Conservation (phyloP, 169 alveolate genomes). For the Eimeria necatrix region DNA sequence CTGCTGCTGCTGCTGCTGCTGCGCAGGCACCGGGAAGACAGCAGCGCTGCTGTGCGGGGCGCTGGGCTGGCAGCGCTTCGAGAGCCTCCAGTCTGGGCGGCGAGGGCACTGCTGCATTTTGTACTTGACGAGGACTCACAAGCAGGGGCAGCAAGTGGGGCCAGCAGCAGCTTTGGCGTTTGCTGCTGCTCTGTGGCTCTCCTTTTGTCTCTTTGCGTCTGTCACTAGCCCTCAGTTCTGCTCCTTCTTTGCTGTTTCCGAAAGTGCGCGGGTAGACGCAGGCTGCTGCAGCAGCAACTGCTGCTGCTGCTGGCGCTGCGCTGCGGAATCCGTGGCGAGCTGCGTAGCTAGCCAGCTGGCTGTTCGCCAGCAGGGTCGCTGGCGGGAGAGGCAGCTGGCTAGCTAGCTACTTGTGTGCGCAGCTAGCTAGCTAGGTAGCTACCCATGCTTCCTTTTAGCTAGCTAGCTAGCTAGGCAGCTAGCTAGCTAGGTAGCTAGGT, state of each 20-base stretch:
- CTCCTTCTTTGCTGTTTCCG: background rate
- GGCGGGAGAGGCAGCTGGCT: too few species aligned
- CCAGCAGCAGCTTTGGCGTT: background rate
- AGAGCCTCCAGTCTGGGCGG: background rate
- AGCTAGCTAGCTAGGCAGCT: too few species aligned
- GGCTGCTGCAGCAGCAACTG: background rate
- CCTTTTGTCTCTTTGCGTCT: background rate
- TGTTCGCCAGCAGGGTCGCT: too few species aligned
- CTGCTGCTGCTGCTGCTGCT: constrained; percentile 20
- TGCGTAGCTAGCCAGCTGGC: too few species aligned
- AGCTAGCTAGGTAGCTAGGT: too few species aligned
- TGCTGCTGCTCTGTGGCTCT: background rate
- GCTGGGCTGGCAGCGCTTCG: constrained; percentile 65
- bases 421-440: too few species aligned
- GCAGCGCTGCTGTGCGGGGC: constrained; percentile 71
- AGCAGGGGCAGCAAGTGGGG: constrained; percentile 57
- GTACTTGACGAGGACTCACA: constrained; percentile 57
- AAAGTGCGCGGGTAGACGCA: background rate
- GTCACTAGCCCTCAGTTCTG: background rate
- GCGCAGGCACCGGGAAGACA: constrained; percentile 72
- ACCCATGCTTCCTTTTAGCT: too few species aligned
- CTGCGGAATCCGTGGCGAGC: too few species aligned
- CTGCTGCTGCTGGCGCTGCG: background rate
- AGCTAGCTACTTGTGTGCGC: too few species aligned
- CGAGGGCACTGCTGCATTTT: background rate